phyloP scores from a whole-genome alignment of 371 early-diverging fungal species.

The Mucor mucedo region DNA sequence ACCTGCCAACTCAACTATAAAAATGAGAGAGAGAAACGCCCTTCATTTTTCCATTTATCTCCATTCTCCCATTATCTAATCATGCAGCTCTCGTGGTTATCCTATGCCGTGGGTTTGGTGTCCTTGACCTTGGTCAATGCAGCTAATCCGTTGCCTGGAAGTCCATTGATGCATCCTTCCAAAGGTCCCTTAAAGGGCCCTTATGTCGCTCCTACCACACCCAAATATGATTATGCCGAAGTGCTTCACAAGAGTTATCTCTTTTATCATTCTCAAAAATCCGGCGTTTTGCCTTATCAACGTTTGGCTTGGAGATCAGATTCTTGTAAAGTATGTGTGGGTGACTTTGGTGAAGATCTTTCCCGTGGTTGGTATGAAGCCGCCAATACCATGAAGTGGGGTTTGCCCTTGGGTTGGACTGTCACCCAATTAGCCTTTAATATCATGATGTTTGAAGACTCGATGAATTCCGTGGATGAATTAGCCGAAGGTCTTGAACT shows the following conservation, averaged over 20 bases:
- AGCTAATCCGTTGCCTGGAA: constrained; percentile 11
- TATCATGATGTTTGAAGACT: constrained; percentile 55
- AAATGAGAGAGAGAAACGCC: constrained; percentile 1
- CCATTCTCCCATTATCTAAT: constrained; percentile 6
- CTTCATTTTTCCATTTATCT: not conserved
- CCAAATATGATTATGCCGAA: constrained; percentile 62
- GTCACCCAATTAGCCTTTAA: constrained; percentile 59
- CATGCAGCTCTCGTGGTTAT: constrained; percentile 21
- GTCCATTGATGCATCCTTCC: constrained; percentile 40
- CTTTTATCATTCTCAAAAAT: constrained; percentile 62
- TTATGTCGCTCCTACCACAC: constrained; percentile 48
- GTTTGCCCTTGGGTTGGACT: constrained; percentile 59
- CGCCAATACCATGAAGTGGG: constrained; percentile 72
- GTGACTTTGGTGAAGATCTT: constrained; percentile 60
- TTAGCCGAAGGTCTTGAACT: constrained; percentile 57
- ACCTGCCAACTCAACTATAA: not conserved
- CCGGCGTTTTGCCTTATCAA: constrained; percentile 58
- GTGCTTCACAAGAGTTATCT: constrained; percentile 61
- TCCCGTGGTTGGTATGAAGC: constrained; percentile 67
- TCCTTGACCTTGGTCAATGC: constrained; percentile 1
- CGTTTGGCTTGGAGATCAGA: constrained; percentile 66
- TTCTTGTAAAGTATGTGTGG: constrained; percentile 60
- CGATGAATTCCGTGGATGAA: constrained; percentile 57
- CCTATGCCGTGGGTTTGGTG: constrained; percentile 6
- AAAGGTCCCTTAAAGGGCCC: constrained; percentile 37